Evolutionary conservation across 208 protist genomes (phyloP).

Genomic region (Acanthamoeba healyi): DNA sequence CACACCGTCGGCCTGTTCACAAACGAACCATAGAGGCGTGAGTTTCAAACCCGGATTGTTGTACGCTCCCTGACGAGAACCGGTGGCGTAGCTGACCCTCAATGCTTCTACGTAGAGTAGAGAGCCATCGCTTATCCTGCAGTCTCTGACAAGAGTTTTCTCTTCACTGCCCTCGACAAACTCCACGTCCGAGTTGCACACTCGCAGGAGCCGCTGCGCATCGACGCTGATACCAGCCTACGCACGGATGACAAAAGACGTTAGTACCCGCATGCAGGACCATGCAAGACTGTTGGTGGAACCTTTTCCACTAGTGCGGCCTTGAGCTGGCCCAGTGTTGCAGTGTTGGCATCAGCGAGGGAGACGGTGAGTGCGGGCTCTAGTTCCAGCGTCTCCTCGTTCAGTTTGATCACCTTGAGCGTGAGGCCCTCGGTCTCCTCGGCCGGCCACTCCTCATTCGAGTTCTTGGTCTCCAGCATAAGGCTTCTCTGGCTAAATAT

Average conservation of each 20-base stretch:
- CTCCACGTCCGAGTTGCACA: not conserved
- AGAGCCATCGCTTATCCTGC: not conserved
- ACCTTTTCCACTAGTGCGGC: conserved; percentile 28
- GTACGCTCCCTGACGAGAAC: no score
- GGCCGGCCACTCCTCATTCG: conserved; percentile 13
- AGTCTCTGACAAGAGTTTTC: conserved; percentile 20
- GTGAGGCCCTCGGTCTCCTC: conserved; percentile 2
- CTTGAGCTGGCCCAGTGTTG: conserved; percentile 12
- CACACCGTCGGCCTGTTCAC: not conserved
- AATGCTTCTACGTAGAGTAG: conserved; percentile 27
- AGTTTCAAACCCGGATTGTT: no score
- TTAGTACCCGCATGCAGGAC: not conserved
- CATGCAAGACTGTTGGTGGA: not conserved
- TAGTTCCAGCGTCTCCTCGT: conserved; percentile 28
- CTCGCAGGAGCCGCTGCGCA: not conserved
- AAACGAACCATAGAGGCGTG: no score
- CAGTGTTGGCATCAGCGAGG: conserved; percentile 10
- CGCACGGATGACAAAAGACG: not conserved
- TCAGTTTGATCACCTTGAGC: conserved; percentile 30
- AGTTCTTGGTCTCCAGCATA: conserved; percentile 56
- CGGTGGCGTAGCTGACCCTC: not conserved
- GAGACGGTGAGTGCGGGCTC: conserved; percentile 28
- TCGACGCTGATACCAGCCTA: not conserved
- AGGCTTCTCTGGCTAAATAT: conserved; percentile 48
- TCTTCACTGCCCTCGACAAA: not conserved